Evolutionary conservation across 257 asterid genomes (phyloP).

Genomic region (Apocynum venetum): DNA sequence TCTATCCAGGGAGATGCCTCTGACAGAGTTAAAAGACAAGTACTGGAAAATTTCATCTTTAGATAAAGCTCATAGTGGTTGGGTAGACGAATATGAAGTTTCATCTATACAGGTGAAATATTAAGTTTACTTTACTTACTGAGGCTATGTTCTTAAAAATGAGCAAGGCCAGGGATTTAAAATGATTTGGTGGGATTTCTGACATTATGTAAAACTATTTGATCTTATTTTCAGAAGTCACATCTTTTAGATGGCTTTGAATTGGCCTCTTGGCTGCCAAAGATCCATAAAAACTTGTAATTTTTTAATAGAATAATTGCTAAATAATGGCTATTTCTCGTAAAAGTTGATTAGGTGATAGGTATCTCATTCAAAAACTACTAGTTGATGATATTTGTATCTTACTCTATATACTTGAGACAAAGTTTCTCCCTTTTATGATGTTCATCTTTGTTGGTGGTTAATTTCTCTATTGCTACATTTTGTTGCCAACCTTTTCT

Average conservation of each 20-base stretch:
- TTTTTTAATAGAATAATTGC: not conserved
- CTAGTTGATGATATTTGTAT: not conserved
- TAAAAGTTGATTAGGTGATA: not conserved
- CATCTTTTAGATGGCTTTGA: not conserved
- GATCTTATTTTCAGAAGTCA: not conserved
- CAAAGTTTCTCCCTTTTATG: not conserved
- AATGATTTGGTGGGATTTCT: not conserved
- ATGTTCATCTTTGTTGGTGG: not conserved
- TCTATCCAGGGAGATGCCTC: constrained; percentile 84
- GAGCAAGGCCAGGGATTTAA: not conserved
- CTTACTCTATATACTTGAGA: not conserved
- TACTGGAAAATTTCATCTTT: constrained; percentile 59
- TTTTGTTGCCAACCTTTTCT: constrained; percentile 5
- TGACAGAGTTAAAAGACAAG: constrained; percentile 77
- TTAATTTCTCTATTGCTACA: not conserved
- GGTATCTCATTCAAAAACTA: not conserved
- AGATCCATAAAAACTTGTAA: not conserved
- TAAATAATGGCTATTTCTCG: not conserved
- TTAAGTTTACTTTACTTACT: not conserved
- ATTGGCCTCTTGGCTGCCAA: not conserved
- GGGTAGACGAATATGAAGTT: constrained; percentile 79
- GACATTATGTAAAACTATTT: not conserved
- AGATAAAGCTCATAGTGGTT: constrained; percentile 74
- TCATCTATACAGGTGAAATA: constrained; percentile 75
- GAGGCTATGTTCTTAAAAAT: constrained; percentile 7